Percentiles rank a stretch among this genome's conserved stretches.
These are phyloP conservation scores for Capsicum rhomboideum DNA, from an alignment of 257 asterid genomes.

Conservation along the genomic window DNA sequence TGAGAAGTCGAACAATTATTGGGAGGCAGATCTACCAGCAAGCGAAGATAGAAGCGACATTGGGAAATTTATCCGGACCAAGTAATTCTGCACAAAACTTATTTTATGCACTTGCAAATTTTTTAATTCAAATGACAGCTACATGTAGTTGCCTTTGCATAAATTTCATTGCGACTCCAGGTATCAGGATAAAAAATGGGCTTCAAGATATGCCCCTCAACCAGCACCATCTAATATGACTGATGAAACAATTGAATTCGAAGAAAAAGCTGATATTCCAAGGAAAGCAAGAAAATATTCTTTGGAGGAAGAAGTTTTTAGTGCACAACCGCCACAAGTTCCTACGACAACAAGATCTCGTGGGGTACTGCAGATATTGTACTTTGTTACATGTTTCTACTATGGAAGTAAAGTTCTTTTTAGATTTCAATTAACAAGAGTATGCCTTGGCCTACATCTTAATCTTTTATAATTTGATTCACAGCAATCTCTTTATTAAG, in stretches of 20 bases:
- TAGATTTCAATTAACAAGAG: not conserved
- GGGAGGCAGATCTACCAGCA: constrained; percentile 67
- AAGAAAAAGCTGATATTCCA: constrained; percentile 42
- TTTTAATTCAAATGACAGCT: not conserved
- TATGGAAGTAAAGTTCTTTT: not conserved
- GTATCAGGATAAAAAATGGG: constrained; percentile 74
- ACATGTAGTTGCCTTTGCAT: not conserved
- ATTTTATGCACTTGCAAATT: not conserved
- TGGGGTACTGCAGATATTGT: constrained; percentile 34
- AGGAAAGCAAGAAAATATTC: constrained; percentile 90
- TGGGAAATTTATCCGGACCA: constrained; percentile 51
- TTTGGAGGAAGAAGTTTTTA: constrained; percentile 66
- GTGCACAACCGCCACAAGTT: constrained; percentile 19
- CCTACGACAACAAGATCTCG: constrained; percentile 41
- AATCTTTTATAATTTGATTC: not conserved
- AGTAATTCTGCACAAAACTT: constrained; percentile 30
- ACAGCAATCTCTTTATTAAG: not conserved
- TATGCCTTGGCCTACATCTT: not conserved
- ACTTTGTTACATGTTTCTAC: not conserved
- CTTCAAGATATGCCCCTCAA: constrained; percentile 30
- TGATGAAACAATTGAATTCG: constrained; percentile 5
- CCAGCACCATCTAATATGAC: constrained; percentile 32
- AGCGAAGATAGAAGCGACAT: constrained; percentile 44
- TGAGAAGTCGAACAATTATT: constrained; percentile 59
- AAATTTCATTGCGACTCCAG: constrained; percentile 21